These are phyloP conservation scores for Sporothrix mexicana DNA, from an alignment of 2,329 filamentous ascomycete genomes.

Conservation along the genomic window DNA sequence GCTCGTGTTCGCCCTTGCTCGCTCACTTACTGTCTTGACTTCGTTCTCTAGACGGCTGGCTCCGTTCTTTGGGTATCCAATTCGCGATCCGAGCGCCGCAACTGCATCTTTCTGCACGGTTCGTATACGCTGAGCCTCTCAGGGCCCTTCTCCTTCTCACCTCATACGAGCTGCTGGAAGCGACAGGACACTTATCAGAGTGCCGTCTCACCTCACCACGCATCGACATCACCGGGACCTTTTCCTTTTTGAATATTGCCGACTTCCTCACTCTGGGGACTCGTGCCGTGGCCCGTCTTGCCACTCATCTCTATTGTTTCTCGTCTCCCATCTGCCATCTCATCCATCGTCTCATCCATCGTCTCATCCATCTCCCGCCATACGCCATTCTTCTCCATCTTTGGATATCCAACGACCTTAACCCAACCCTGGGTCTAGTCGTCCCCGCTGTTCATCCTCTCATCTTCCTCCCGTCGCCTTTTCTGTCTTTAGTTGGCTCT, in stretches of 20 bases:
- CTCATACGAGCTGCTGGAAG: constrained; percentile 5
- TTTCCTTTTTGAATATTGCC: not conserved
- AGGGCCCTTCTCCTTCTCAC: not conserved
- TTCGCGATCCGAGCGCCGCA: not conserved
- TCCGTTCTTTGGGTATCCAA: too few relatives aligned
- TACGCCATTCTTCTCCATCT: not conserved
- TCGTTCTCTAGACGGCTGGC: not conserved
- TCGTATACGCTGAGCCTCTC: too few relatives aligned
- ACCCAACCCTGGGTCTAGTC: too few relatives aligned
- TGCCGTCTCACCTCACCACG: not conserved
- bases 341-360: not conserved
- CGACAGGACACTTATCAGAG: not conserved
- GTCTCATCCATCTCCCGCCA: not conserved
- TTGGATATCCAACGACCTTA: too few relatives aligned
- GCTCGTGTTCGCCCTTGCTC: too few relatives aligned
- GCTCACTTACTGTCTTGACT: too few relatives aligned
- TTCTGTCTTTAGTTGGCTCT: too few relatives aligned
- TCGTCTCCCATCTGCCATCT: not conserved
- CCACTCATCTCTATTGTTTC: not conserved
- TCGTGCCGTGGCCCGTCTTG: not conserved
- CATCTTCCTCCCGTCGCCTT: too few relatives aligned
- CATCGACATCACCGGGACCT: not conserved
- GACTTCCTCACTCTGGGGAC: not conserved
- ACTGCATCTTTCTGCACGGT: too few relatives aligned
- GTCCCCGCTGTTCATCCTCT: too few relatives aligned